Evolutionary conservation across 768 basidiomycete species (phyloP).

Genomic region (Clitopilus passeckerianus): DNA sequence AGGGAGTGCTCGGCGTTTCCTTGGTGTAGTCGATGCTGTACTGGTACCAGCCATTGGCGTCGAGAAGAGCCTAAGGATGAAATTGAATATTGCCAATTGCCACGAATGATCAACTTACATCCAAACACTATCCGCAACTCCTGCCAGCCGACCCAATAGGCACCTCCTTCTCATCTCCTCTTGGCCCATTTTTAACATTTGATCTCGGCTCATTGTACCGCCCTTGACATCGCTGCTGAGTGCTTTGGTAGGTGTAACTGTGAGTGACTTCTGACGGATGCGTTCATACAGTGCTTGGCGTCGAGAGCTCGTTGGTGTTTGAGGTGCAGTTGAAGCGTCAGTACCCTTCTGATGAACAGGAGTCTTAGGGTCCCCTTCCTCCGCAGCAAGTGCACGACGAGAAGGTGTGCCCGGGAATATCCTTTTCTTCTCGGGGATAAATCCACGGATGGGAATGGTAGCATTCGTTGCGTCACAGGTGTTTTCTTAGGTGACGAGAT

Average conservation of each 20-base stretch:
- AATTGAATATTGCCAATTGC: neutral
- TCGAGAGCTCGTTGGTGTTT: constrained; percentile 71
- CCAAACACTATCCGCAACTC: constrained; percentile 86
- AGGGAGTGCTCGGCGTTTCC: constrained; percentile 72
- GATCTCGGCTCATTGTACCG: constrained; percentile 54
- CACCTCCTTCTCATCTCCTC: constrained; percentile 77
- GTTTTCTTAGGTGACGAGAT: constrained; percentile 5
- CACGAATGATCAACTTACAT: constrained; percentile 48
- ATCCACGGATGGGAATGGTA: constrained; percentile 29
- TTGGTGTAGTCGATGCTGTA: constrained; percentile 44
- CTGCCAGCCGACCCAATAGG: constrained; percentile 69
- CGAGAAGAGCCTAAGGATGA: constrained; percentile 65
- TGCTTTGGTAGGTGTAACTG: constrained; percentile 60
- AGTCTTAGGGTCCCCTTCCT: constrained; percentile 41
- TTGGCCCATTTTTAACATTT: constrained; percentile 66
- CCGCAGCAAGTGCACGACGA: constrained; percentile 27
- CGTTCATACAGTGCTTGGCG: constrained; percentile 81
- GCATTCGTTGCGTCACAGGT: neutral
- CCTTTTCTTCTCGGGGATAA: constrained; percentile 44
- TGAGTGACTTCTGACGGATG: constrained; percentile 67
- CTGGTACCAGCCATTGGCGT: constrained; percentile 43
- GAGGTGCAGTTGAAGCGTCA: constrained; percentile 48
- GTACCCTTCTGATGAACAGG: constrained; percentile 60
- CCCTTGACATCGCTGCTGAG: constrained; percentile 33
- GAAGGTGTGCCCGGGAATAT: constrained; percentile 67